These are phyloP conservation scores for Colletotrichum echinochloae DNA, from an alignment of 2,329 filamentous ascomycete species.

Conservation along the genomic window DNA sequence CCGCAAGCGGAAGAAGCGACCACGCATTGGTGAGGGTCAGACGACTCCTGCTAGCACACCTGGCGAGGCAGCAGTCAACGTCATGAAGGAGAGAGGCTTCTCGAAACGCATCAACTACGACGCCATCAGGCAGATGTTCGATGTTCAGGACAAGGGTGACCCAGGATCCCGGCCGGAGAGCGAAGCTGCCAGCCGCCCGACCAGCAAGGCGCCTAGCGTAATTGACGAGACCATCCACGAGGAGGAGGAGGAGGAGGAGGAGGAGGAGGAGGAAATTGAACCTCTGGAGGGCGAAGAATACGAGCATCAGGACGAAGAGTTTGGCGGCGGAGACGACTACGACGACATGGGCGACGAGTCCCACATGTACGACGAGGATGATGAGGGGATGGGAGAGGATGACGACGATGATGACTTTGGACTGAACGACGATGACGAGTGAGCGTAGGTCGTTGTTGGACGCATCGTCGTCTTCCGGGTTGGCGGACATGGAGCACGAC, in stretches of 20 bases:
- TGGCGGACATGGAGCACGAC: background rate
- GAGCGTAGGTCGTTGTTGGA: background rate
- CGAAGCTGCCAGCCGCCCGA: conserved; percentile 51
- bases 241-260: conserved; percentile 46
- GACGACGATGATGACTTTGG: conserved; percentile 37
- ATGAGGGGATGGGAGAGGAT: conserved; percentile 34
- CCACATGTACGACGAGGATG: conserved; percentile 39
- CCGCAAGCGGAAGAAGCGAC: conserved; percentile 66
- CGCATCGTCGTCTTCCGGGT: background rate
- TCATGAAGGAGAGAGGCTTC: conserved; percentile 75
- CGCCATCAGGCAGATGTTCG: conserved; percentile 69
- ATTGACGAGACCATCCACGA: conserved; percentile 53
- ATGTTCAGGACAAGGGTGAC: conserved; percentile 56
- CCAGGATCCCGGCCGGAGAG: conserved; percentile 65
- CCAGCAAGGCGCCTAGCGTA: conserved; percentile 51
- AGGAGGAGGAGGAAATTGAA: conserved; percentile 42
- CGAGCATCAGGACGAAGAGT: conserved; percentile 49
- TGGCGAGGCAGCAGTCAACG: conserved; percentile 75
- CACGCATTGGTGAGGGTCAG: conserved; percentile 73
- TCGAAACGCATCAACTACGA: conserved; percentile 83
- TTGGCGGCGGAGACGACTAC: conserved; percentile 49
- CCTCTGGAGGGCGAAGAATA: conserved; percentile 43
- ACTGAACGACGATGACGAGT: conserved; percentile 36
- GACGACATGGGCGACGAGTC: conserved; percentile 49
- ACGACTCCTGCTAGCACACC: conserved; percentile 75